A percentile compares a stretch with the other conserved stretches of the same genome.
phyloP scores from a whole-genome alignment of 805 yeast species.

The Candida arabinofermentans region DNA sequence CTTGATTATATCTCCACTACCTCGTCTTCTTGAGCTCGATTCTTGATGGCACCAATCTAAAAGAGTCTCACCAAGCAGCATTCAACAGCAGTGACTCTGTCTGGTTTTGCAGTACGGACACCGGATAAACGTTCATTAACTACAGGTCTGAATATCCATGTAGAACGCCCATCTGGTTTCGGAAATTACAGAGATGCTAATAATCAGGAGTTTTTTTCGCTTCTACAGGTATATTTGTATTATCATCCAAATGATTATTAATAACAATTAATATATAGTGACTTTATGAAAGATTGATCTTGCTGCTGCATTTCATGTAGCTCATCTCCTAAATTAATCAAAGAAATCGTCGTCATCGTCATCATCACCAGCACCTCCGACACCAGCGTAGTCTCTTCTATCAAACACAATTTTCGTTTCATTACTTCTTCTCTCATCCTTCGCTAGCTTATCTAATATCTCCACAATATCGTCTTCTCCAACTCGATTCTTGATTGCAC shows the following conservation, averaged over 20 bases:
- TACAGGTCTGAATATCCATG: constrained; percentile 71
- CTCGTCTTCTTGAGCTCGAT: constrained; percentile 76
- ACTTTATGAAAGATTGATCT: too few species aligned
- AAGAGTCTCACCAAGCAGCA: constrained; percentile 68
- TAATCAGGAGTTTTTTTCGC: too few species aligned
- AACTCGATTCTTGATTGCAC: constrained; percentile 71
- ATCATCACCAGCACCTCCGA: constrained; percentile 21
- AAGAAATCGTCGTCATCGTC: constrained; percentile 32
- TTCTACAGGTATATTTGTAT: too few species aligned
- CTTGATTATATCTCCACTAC: constrained; percentile 71
- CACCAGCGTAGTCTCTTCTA: constrained; percentile 31
- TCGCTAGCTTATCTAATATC: constrained; percentile 76
- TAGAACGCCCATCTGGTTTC: too few species aligned
- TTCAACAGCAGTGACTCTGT: constrained; percentile 86
- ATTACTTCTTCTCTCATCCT: constrained; percentile 58
- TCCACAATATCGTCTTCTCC: constrained; percentile 79
- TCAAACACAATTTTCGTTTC: constrained; percentile 64
- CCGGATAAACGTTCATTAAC: constrained; percentile 88
- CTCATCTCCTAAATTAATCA: constrained; percentile 25
- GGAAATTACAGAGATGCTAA: too few species aligned
- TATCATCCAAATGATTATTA: too few species aligned
- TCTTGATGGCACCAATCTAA: constrained; percentile 68
- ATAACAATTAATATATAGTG: too few species aligned
- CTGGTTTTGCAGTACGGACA: constrained; percentile 86
- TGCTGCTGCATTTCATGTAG: not conserved